Evolutionary conservation across 2,329 filamentous ascomycete species (phyloP).

Genomic region (Cordyceps militaris): DNA sequence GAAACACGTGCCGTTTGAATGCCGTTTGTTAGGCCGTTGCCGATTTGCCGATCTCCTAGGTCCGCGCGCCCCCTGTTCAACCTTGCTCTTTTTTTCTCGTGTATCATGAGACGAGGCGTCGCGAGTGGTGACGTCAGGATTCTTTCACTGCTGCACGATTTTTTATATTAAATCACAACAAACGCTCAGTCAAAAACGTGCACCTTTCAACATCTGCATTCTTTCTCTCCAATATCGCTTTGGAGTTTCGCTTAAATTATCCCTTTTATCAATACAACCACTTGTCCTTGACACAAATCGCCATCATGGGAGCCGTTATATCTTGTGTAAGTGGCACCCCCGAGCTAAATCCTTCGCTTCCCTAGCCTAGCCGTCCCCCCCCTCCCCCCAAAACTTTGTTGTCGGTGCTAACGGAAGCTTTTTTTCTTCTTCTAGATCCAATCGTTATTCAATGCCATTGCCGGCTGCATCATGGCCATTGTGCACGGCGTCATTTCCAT

Average conservation of each 20-base stretch:
- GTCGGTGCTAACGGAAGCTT: background rate
- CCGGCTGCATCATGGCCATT: conserved; percentile 59
- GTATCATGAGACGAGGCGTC: background rate
- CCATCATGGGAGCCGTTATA: conserved; percentile 69
- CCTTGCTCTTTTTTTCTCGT: background rate
- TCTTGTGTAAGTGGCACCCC: conserved; percentile 63
- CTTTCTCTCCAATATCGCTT: background rate
- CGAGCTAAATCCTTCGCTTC: background rate
- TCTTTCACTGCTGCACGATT: background rate
- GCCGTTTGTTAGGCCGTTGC: background rate
- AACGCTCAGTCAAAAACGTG: background rate
- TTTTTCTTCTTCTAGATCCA: conserved; percentile 40
- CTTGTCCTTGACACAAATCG: conserved; percentile 9
- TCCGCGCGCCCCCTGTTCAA: background rate
- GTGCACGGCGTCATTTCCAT: conserved; percentile 59
- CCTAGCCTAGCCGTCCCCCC: background rate
- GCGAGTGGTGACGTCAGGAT: conserved; percentile 13
- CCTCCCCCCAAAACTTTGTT: background rate
- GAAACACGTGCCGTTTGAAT: conserved; percentile 1
- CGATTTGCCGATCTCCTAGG: background rate
- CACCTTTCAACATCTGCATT: background rate
- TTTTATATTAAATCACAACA: background rate
- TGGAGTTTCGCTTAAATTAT: background rate
- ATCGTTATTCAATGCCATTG: conserved; percentile 56
- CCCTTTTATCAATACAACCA: no score